These are phyloP conservation scores for Saturnispora ahearnii DNA, from an alignment of 805 yeast species.

Conservation along the genomic window DNA sequence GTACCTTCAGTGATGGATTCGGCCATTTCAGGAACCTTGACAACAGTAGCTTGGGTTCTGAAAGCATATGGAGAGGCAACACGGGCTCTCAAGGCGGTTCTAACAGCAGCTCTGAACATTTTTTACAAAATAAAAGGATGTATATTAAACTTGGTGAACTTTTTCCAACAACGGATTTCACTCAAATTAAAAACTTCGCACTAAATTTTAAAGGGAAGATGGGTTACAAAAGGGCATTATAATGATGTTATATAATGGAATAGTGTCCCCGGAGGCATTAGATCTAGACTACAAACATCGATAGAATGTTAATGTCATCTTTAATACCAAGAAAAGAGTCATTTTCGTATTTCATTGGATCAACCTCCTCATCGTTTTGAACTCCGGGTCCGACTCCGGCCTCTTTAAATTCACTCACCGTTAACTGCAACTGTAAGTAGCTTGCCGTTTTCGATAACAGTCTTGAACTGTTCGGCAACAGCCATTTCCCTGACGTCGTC, in stretches of 20 bases:
- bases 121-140: neutral
- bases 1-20: slow-evolving; percentile 98
- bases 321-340: neutral
- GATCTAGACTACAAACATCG: neutral
- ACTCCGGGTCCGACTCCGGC: slow-evolving; percentile 11
- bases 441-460: slow-evolving; percentile 51
- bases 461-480: slow-evolving; percentile 87
- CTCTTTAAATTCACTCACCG: slow-evolving; percentile 24
- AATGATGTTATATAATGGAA: neutral
- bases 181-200: neutral
- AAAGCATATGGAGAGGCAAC: slow-evolving; percentile 7
- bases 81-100: slow-evolving; percentile 7
- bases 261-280: neutral
- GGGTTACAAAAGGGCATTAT: neutral
- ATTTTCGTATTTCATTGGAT: neutral
- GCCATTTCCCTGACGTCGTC: slow-evolving; percentile 76
- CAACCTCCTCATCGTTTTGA: neutral
- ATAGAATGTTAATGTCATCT: neutral
- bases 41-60: slow-evolving; percentile 35
- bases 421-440: slow-evolving; percentile 67
- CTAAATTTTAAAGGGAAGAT: neutral
- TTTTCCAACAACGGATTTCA: neutral
- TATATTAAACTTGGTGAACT: neutral
- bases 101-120: slow-evolving; percentile 11
- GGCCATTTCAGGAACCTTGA: slow-evolving; percentile 97